phyloP scores from a whole-genome alignment of 1,139 yeast genomes.

The Saccharomyces hybrid region DNA sequence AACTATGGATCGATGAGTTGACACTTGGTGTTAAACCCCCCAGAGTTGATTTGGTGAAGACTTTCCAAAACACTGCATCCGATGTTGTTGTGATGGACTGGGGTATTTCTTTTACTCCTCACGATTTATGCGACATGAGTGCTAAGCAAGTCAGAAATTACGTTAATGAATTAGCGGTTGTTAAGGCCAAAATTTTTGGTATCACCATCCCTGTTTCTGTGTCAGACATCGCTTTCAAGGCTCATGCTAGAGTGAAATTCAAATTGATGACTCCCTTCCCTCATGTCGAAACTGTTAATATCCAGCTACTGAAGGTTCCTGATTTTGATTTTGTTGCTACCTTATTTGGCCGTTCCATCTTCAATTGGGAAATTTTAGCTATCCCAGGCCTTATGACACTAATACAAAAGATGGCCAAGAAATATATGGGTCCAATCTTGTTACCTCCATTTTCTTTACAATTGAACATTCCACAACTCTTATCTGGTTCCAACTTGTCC shows the following conservation, averaged over 20 bases:
- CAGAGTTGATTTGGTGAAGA: slow-evolving; percentile 78
- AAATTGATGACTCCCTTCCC: slow-evolving; percentile 88
- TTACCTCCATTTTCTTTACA: slow-evolving; percentile 87
- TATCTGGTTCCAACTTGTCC: slow-evolving; percentile 81
- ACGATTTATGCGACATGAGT: slow-evolving; percentile 70
- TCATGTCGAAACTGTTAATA: slow-evolving; percentile 80
- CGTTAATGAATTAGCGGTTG: slow-evolving; percentile 70
- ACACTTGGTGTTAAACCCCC: slow-evolving; percentile 95
- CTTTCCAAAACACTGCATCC: slow-evolving; percentile 74
- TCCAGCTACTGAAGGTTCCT: slow-evolving; percentile 77
- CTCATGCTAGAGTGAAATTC: slow-evolving; percentile 66
- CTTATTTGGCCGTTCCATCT: slow-evolving; percentile 61
- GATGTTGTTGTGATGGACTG: slow-evolving; percentile 96
- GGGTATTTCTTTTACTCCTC: slow-evolving; percentile 86
- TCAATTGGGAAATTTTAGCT: slow-evolving; percentile 78
- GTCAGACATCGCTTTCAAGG: slow-evolving; percentile 54
- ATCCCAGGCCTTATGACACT: slow-evolving; percentile 80
- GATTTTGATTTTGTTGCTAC: slow-evolving; percentile 71
- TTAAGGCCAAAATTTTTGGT: slow-evolving; percentile 59
- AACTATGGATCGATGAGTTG: slow-evolving; percentile 76
- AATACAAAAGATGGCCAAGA: slow-evolving; percentile 73
- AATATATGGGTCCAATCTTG: slow-evolving; percentile 78
- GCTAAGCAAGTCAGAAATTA: slow-evolving; percentile 72
- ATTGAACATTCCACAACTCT: slow-evolving; percentile 78
- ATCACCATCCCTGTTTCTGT: slow-evolving; percentile 54